These are phyloP conservation scores for Acephala macrosclerotiorum DNA, from an alignment of 2,329 filamentous ascomycete genomes.

Conservation along the genomic window DNA sequence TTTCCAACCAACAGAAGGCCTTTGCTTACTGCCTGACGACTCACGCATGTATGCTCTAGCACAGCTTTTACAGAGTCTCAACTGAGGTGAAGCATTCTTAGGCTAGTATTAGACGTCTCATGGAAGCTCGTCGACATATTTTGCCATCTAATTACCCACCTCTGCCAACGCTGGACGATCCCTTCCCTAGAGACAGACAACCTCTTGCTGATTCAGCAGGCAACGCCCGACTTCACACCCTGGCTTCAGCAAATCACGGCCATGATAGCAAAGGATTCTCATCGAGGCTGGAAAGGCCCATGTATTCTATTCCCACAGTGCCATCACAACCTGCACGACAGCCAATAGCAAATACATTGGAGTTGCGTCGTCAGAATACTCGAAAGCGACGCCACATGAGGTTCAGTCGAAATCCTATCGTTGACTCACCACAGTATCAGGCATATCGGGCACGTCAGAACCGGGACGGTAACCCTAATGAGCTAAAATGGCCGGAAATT, in stretches of 20 bases:
- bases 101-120: conserved; percentile 30
- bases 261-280: conserved; percentile 41
- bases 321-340: conserved; percentile 38
- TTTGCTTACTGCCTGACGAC: conserved; percentile 31
- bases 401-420: conserved; percentile 62
- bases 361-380: conserved; percentile 44
- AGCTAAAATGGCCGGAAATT: conserved; percentile 67
- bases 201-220: conserved; percentile 42
- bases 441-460: conserved; percentile 71
- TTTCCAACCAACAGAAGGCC: conserved; percentile 35
- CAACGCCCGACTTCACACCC: conserved; percentile 40
- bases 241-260: conserved; percentile 36
- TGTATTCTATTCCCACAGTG: conserved; percentile 39
- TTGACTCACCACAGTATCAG: conserved; percentile 67
- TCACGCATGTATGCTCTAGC: conserved; percentile 27
- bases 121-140: conserved; percentile 39
- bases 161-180: conserved; percentile 32
- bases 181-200: conserved; percentile 32
- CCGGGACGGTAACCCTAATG: conserved; percentile 65
- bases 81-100: conserved; percentile 41
- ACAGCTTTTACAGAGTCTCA: conserved; percentile 22
- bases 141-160: conserved; percentile 35
- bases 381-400: conserved; percentile 40
- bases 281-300: conserved; percentile 32
- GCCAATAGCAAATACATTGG: conserved; percentile 33